phyloP scores from a whole-genome alignment of 768 basidiomycete species.

The Trametopsis cervina region DNA sequence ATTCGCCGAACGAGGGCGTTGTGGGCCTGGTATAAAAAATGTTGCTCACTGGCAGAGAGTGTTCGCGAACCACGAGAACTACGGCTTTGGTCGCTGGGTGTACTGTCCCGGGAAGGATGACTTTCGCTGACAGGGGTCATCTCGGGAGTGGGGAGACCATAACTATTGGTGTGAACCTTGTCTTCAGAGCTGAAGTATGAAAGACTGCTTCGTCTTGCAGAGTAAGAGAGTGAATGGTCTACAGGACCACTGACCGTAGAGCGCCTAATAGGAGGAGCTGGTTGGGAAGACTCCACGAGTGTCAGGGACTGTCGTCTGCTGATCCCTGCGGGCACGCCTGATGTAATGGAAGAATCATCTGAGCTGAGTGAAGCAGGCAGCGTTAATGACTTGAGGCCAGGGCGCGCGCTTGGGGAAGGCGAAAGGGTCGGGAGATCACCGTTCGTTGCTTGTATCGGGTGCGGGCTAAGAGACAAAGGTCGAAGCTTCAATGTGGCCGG shows the following conservation, averaged over 20 bases:
- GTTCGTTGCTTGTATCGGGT: slow-evolving; percentile 28
- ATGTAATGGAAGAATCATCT: slow-evolving; percentile 11
- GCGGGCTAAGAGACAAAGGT: slow-evolving; percentile 63
- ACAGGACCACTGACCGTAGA: slow-evolving; percentile 31
- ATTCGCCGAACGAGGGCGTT: slow-evolving; percentile 77
- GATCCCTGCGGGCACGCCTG: slow-evolving; percentile 15
- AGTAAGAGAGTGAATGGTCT: slow-evolving; percentile 11
- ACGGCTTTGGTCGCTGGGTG: slow-evolving; percentile 22
- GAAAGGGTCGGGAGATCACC: slow-evolving; percentile 33
- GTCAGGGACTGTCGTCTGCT: slow-evolving; percentile 28
- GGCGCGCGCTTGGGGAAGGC: slow-evolving; percentile 42
- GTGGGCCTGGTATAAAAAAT: slow-evolving; percentile 84
- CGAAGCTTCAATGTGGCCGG: slow-evolving; percentile 64
- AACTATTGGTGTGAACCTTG: slow-evolving; percentile 27
- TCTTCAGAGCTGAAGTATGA: slow-evolving; percentile 54
- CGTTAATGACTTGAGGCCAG: slow-evolving; percentile 47
- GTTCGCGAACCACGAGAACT: slow-evolving; percentile 24
- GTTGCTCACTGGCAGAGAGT: slow-evolving; percentile 68
- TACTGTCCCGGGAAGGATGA: slow-evolving; percentile 30
- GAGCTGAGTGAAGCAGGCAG: slow-evolving; percentile 28
- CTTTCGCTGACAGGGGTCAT: slow-evolving; percentile 58
- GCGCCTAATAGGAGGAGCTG: slow-evolving; percentile 22
- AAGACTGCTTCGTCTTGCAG: slow-evolving; percentile 59
- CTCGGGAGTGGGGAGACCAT: slow-evolving; percentile 65
- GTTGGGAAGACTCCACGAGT: slow-evolving; percentile 26